Evolutionary conservation across 768 basidiomycete genomes (phyloP), one percentile per base, ranked within the genome.

Genomic region (Multifurca ochricompacta): DNA sequence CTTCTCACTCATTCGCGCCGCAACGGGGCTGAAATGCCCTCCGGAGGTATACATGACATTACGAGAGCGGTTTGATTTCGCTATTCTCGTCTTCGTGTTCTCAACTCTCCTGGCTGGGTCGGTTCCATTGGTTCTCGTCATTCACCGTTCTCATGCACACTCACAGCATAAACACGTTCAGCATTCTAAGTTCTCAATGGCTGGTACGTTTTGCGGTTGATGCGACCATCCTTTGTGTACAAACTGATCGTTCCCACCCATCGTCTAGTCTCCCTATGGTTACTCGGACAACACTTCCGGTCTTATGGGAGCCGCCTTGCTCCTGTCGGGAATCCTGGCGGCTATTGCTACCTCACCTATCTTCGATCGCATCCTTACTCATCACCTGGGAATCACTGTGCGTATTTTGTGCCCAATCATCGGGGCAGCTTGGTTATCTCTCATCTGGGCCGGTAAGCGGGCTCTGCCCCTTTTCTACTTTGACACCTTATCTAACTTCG

Each of bases 301-400:
- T 6, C 72, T 89, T 34, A 70, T 91, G 70, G 85, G 87, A 34
- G 79, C 77, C n/a, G 74, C 75, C 31, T 67, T 90, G 32, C 75
- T 90, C 13, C 68, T 90, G 32, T 73, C 83, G 0, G 90, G 91
- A 19, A 78, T 92, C 54, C 67, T 87, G 2, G 77, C 81, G 9
- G 83, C 90, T 0, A 70, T 82, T 28, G 62, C 82, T 45, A 78
- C 83, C 0, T 80, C 89, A 0, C 91, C 90, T 0, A 67, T 91
- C 3, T 84, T 90, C 63, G 90, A 91, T 63, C 81, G 89, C 18
- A 79, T 90, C n/a, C 79, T 92, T 56, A 91, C 86, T 9, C 77
- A 83, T 59, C 80, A 80, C 56, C 73, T 90, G 35, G 85, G 80
- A 0, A 58, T 79, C 10, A 78, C 82, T 3, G 61, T 75, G 50